Conservation (phyloP, 2,329 filamentous ascomycete species). For the Penicillium palitans region DNA sequence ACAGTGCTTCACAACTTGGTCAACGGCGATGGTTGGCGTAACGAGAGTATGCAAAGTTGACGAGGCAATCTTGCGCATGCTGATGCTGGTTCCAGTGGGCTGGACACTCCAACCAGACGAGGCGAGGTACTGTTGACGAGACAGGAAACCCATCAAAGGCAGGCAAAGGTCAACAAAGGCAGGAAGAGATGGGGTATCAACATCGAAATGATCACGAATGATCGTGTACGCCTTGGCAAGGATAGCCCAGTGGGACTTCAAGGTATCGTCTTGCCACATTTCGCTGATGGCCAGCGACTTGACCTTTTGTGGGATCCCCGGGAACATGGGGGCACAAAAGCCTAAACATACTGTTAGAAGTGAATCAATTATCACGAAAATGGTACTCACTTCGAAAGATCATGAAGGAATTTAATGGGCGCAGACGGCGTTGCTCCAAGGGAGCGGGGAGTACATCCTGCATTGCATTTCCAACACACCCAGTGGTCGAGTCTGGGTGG, state of each 20-base stretch:
- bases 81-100: neutral
- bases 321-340: constrained; percentile 52
- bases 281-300: constrained; percentile 52
- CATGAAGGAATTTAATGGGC: constrained; percentile 42
- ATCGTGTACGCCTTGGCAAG: constrained; percentile 58
- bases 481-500: neutral
- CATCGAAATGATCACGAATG: constrained; percentile 49
- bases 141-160: neutral
- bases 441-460: neutral
- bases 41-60: neutral
- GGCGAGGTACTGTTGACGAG: neutral
- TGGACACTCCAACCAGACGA: neutral
- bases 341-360: constrained; percentile 32
- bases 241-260: constrained; percentile 55
- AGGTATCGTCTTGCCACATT: constrained; percentile 54
- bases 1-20: neutral
- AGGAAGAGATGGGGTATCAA: neutral
- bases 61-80: neutral
- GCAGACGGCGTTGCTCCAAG: neutral
- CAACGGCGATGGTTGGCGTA: neutral
- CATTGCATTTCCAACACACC: neutral
- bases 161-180: neutral
- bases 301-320: constrained; percentile 52
- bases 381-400: constrained; percentile 38
- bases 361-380: neutral